These are phyloP conservation scores for Dryadomyces quercivorus DNA, from an alignment of 2,329 filamentous ascomycete genomes.

Conservation along the genomic window DNA sequence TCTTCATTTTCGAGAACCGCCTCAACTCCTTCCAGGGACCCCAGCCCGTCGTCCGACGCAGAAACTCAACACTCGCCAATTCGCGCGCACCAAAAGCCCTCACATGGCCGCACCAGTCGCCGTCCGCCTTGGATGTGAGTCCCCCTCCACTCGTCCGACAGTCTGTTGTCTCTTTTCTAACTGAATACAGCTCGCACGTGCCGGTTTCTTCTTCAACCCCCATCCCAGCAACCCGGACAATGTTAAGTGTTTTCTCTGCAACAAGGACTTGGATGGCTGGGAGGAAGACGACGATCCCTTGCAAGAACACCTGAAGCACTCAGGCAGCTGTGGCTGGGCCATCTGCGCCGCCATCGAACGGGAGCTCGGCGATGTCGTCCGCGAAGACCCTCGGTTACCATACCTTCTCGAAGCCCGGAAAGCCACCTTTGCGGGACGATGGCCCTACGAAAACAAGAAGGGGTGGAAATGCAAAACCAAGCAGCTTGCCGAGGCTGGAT, in stretches of 20 bases:
- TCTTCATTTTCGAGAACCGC: conserved; percentile 60
- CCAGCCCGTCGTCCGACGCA: conserved; percentile 53
- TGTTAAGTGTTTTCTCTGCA: conserved; percentile 77
- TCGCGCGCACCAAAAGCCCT: conserved; percentile 44
- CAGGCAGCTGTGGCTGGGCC: conserved; percentile 77
- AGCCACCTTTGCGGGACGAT: conserved; percentile 70
- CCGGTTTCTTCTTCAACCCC: conserved; percentile 85
- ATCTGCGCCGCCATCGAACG: conserved; percentile 53
- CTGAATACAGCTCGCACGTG: conserved; percentile 59
- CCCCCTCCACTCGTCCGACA: too few species aligned
- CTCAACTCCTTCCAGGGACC: conserved; percentile 65
- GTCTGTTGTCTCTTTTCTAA: conserved; percentile 13
- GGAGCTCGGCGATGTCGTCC: conserved; percentile 46
- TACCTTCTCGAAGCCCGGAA: conserved; percentile 65
- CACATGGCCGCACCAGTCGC: conserved; percentile 68
- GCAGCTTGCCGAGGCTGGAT: conserved; percentile 85
- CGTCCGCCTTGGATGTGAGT: conserved; percentile 52
- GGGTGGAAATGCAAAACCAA: conserved; percentile 84
- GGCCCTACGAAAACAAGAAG: conserved; percentile 82
- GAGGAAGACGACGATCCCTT: conserved; percentile 75
- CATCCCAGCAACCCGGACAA: conserved; percentile 69
- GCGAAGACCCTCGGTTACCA: conserved; percentile 62
- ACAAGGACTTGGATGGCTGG: conserved; percentile 81
- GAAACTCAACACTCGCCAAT: conserved; percentile 52
- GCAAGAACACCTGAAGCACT: conserved; percentile 74